Evolutionary conservation across 2,329 filamentous ascomycete genomes (phyloP).

Genomic region (Phaeosphaeriaceae sp.): DNA sequence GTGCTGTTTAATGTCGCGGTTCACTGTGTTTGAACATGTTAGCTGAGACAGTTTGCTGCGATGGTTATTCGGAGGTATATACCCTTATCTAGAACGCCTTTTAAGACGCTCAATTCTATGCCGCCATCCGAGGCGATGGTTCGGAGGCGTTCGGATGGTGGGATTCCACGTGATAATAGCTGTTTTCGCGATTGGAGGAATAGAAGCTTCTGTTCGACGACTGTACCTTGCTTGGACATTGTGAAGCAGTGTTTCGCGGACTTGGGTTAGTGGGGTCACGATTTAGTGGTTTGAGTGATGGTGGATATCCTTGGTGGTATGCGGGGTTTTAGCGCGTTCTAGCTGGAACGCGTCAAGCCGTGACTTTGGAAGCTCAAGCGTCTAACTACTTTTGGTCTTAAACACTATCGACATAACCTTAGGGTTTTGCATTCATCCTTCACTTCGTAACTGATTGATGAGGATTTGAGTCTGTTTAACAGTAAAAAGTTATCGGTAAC

Average conservation of each 20-base stretch:
- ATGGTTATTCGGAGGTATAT: not conserved
- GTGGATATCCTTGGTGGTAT: not conserved
- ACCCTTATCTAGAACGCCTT: slow-evolving; percentile 61
- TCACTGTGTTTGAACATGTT: slow-evolving; percentile 55
- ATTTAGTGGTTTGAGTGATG: not conserved
- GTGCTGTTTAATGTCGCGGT: slow-evolving; percentile 69
- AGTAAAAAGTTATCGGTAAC: too few species aligned
- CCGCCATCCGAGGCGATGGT: slow-evolving; percentile 56
- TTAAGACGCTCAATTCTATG: slow-evolving; percentile 55
- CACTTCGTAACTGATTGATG: too few species aligned
- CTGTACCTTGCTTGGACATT: slow-evolving; percentile 46
- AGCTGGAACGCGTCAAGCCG: slow-evolving; percentile 1
- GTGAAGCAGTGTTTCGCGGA: not conserved
- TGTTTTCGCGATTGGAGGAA: slow-evolving; percentile 70
- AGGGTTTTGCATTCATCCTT: too few species aligned
- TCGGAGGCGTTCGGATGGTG: slow-evolving; percentile 62
- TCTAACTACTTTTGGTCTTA: not conserved
- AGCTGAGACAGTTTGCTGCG: slow-evolving; percentile 1
- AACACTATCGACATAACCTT: not conserved
- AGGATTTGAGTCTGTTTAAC: too few species aligned
- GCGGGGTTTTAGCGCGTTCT: slow-evolving; percentile 7
- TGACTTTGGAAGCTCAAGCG: slow-evolving; percentile 1
- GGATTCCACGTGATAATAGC: slow-evolving; percentile 65
- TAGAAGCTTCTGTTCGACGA: slow-evolving; percentile 66
- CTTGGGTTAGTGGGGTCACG: not conserved